phyloP scores from a whole-genome alignment of 345 rosid genomes.

The Kandelia obovata region DNA sequence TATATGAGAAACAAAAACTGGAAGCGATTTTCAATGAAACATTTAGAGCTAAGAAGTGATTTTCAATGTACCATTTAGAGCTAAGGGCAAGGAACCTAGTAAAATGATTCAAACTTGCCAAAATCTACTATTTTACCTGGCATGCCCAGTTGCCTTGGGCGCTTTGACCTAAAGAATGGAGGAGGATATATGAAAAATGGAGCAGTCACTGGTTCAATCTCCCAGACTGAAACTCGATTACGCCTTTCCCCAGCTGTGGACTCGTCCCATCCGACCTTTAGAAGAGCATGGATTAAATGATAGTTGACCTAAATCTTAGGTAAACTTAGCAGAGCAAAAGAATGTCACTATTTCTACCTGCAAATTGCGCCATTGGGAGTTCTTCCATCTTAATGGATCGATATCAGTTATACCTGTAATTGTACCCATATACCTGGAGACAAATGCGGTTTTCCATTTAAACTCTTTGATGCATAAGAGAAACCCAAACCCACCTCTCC shows the following conservation, averaged over 20 bases:
- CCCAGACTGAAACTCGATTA: constrained; percentile 89
- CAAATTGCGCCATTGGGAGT: constrained; percentile 94
- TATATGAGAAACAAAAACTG: not conserved
- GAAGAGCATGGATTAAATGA: constrained; percentile 8
- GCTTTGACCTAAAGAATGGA: constrained; percentile 83
- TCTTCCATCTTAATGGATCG: constrained; percentile 90
- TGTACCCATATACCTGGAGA: constrained; percentile 93
- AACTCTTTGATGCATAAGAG: not conserved
- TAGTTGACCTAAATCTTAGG: not conserved
- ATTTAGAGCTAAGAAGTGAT: not conserved
- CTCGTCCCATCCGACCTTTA: constrained; percentile 98
- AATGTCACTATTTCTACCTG: constrained; percentile 45
- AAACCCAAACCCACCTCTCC: not conserved
- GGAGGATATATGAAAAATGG: constrained; percentile 95
- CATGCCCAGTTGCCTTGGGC: constrained; percentile 77
- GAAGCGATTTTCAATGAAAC: not conserved
- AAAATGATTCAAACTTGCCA: not conserved
- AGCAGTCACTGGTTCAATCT: constrained; percentile 89
- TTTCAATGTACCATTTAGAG: not conserved
- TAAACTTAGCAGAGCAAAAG: not conserved
- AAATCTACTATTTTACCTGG: constrained; percentile 39
- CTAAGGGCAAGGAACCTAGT: not conserved
- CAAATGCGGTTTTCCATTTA: not conserved
- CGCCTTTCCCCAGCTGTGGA: constrained; percentile 88
- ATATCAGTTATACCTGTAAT: constrained; percentile 83